These are phyloP conservation scores for Aspergillus biplanus DNA, from an alignment of 495 filamentous ascomycete genomes.

Conservation along the genomic window DNA sequence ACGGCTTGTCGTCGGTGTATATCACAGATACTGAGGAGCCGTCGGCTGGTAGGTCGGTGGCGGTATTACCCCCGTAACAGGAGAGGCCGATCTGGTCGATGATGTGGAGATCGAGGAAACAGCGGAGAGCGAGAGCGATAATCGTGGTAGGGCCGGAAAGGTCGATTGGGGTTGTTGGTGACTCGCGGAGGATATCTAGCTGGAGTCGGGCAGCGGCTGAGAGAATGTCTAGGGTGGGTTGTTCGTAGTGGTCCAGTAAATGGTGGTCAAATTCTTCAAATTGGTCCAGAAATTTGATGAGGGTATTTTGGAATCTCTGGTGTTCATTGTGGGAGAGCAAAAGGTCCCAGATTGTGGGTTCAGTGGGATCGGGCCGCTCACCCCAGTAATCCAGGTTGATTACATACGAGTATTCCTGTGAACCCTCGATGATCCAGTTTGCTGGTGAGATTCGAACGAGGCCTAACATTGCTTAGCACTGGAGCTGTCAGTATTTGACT, in stretches of 20 bases:
- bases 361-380: too few relatives aligned
- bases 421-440: conserved; percentile 2
- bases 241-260: background rate
- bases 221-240: background rate
- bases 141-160: background rate
- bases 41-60: background rate
- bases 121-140: conserved; percentile 3
- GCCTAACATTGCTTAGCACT: background rate
- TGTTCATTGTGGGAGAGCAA: background rate
- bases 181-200: background rate
- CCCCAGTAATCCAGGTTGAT: background rate
- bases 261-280: background rate
- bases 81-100: background rate
- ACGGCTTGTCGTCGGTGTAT: background rate
- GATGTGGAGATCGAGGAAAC: background rate
- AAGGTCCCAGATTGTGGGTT: background rate
- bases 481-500: background rate
- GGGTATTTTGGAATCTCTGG: background rate
- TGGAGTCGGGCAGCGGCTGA: conserved; percentile 1
- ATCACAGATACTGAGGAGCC: background rate
- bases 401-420: background rate
- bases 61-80: background rate
- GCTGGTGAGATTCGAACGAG: conserved; percentile 4
- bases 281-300: background rate
- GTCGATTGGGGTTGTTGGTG: background rate